Percentiles rank a stretch among this genome's conserved stretches.
These are phyloP conservation scores for Amaranthus cruentus DNA, from an alignment of 148 eudicot species.

Conservation along the genomic window DNA sequence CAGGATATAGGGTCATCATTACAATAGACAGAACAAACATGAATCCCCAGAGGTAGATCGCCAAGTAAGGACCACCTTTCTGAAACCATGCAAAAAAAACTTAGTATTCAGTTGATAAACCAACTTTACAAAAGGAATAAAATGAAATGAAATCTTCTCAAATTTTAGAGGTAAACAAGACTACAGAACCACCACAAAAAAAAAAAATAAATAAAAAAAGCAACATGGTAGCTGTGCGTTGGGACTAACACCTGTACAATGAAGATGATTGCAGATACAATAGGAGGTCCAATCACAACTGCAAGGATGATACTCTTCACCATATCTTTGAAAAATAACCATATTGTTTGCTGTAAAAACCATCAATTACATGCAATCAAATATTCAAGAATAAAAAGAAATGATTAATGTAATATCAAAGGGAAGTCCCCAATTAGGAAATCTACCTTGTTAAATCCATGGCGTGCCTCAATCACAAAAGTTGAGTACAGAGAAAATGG, in stretches of 20 bases:
- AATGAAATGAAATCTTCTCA: background rate
- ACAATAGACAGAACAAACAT: slow-evolving; percentile 83
- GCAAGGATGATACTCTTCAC: slow-evolving; percentile 73
- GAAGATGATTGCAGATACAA: slow-evolving; percentile 86
- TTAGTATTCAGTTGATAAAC: slow-evolving; percentile 7
- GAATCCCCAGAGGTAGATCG: slow-evolving; percentile 97
- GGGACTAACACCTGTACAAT: slow-evolving; percentile 76
- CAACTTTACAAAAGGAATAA: background rate
- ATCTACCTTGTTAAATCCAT: slow-evolving; percentile 93
- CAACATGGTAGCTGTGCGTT: background rate
- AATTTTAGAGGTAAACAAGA: background rate
- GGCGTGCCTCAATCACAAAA: slow-evolving; percentile 93
- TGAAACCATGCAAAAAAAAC: slow-evolving; percentile 36
- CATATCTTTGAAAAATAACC: slow-evolving; percentile 88
- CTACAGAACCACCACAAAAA: background rate
- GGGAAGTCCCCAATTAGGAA: background rate
- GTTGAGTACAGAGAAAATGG: slow-evolving; percentile 95
- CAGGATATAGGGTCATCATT: slow-evolving; percentile 94
- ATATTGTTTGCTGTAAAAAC: slow-evolving; percentile 75
- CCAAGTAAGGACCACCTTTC: slow-evolving; percentile 99
- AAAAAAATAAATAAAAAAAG: background rate
- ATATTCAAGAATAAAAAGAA: background rate
- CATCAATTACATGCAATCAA: slow-evolving; percentile 13
- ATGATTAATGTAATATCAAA: background rate
- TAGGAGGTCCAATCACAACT: slow-evolving; percentile 82